Conservation (phyloP, 139 green algal genomes). For the Picochlorum sp. region DNA sequence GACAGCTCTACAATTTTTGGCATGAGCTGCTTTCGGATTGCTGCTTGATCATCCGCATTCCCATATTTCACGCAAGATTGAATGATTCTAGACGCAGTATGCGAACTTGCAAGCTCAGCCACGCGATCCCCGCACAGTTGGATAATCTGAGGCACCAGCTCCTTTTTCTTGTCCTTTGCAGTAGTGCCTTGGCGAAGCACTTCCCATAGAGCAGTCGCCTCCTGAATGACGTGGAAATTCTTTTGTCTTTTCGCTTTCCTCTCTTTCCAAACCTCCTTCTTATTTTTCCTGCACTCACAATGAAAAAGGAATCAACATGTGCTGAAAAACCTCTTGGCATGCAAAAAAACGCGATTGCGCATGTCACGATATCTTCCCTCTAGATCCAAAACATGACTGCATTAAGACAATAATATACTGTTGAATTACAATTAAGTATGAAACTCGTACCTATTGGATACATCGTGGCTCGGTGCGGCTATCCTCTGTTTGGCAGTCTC, state of each 20-base stretch:
- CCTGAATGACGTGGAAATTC: slow-evolving; percentile 25
- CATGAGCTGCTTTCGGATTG: slow-evolving; percentile 54
- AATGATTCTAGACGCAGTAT: slow-evolving; percentile 70
- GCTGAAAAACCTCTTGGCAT: no score
- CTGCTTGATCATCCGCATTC: slow-evolving; percentile 23
- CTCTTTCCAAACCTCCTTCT: slow-evolving; percentile 12
- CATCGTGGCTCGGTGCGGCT: no score
- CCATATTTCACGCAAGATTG: slow-evolving; percentile 74
- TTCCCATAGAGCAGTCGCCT: slow-evolving; percentile 45
- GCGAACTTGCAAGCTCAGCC: slow-evolving; percentile 53
- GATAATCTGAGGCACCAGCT: slow-evolving; percentile 47
- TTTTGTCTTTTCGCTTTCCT: slow-evolving; percentile 12
- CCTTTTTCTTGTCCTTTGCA: slow-evolving; percentile 17
- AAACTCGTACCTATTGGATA: no score
- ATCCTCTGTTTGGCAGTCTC: no score
- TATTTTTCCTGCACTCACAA: slow-evolving; percentile 17
- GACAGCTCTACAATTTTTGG: slow-evolving; percentile 53
- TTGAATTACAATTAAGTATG: no score
- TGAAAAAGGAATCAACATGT: no score
- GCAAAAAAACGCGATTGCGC: no score
- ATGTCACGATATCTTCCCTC: no score
- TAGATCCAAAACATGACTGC: no score
- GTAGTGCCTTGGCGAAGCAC: slow-evolving; percentile 39
- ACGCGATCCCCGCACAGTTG: slow-evolving; percentile 44
- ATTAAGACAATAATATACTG: no score